A percentile compares a stretch with the other conserved stretches of the same genome.
These are phyloP conservation scores for Gossypium raimondii DNA, from an alignment of 345 rosid genomes.

Conservation along the genomic window DNA sequence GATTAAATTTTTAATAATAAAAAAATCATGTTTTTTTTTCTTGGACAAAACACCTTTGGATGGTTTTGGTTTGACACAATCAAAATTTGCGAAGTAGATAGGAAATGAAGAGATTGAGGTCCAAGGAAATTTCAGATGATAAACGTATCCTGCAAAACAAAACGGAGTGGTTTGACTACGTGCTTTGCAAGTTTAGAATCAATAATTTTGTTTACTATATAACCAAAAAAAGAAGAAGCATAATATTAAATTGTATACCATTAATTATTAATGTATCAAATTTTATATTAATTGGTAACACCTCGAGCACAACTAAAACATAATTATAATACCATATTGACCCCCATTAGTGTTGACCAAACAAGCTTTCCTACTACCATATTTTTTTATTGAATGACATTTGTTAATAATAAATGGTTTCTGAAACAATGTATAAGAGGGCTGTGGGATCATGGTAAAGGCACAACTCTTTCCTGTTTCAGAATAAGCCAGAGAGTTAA, in stretches of 20 bases:
- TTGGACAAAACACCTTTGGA: too few species aligned
- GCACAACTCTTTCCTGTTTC: not conserved
- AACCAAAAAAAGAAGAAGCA: not conserved
- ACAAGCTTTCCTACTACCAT: not conserved
- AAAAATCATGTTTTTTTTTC: too few species aligned
- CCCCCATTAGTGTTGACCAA: slow-evolving; percentile 2
- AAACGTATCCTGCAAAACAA: not conserved
- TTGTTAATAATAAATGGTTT: not conserved
- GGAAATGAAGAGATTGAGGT: not conserved
- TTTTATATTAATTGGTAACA: too few species aligned
- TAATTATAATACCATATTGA: not conserved
- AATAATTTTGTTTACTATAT: not conserved
- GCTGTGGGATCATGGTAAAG: not conserved
- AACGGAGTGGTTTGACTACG: not conserved
- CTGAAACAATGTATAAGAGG: not conserved
- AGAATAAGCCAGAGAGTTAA: not conserved
- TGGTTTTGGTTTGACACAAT: not conserved
- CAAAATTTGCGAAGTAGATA: not conserved
- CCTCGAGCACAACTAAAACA: too few species aligned
- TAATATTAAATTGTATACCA: not conserved
- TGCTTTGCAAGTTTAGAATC: slow-evolving; percentile 8
- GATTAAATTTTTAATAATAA: too few species aligned
- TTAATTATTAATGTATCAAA: too few species aligned
- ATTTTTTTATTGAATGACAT: too few species aligned
- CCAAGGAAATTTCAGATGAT: not conserved